Percentiles rank a stretch among this genome's conserved stretches.
These are phyloP conservation scores for Lactarius trivialis DNA, from an alignment of 768 basidiomycete genomes.

Conservation along the genomic window DNA sequence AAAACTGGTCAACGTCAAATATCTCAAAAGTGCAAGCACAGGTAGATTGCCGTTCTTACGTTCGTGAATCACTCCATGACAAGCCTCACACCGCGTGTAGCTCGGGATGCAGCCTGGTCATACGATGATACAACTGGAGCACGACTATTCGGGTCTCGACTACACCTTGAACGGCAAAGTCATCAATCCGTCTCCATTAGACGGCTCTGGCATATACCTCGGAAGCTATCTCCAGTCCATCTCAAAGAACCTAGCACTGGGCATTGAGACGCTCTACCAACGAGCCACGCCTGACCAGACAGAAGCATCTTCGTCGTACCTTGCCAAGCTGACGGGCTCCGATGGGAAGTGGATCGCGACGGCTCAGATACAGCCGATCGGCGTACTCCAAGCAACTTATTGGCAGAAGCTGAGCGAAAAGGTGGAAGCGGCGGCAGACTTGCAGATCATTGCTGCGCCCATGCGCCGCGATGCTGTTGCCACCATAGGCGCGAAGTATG, in stretches of 20 bases:
- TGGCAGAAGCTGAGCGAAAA: conserved; percentile 95
- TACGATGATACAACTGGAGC: conserved; percentile 90
- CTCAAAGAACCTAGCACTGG: conserved; percentile 83
- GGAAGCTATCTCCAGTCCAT: conserved; percentile 90
- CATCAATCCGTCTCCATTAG: conserved; percentile 84
- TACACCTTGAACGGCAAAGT: conserved; percentile 82
- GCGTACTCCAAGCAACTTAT: conserved; percentile 86
- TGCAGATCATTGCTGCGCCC: conserved; percentile 75
- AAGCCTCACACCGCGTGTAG: conserved; percentile 38
- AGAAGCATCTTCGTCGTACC: conserved; percentile 69
- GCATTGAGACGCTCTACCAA: conserved; percentile 80
- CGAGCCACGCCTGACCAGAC: conserved; percentile 63
- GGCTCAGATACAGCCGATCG: conserved; percentile 75
- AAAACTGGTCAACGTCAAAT: conserved; percentile 73
- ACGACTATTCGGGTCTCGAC: conserved; percentile 86
- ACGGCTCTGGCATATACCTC: conserved; percentile 86
- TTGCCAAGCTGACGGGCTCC: conserved; percentile 68
- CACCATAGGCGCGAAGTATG: conserved; percentile 94
- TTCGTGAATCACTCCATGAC: background rate
- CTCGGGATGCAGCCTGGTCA: conserved; percentile 71
- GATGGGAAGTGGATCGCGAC: conserved; percentile 90
- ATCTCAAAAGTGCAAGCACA: conserved; percentile 85
- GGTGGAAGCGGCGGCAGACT: conserved; percentile 94
- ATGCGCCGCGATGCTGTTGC: conserved; percentile 85
- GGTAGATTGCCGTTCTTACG: conserved; percentile 41